Percentiles rank a stretch among this genome's conserved stretches.
Evolutionary conservation across 2,329 filamentous ascomycete species (phyloP).

Genomic region (Chaetomium globosum): DNA sequence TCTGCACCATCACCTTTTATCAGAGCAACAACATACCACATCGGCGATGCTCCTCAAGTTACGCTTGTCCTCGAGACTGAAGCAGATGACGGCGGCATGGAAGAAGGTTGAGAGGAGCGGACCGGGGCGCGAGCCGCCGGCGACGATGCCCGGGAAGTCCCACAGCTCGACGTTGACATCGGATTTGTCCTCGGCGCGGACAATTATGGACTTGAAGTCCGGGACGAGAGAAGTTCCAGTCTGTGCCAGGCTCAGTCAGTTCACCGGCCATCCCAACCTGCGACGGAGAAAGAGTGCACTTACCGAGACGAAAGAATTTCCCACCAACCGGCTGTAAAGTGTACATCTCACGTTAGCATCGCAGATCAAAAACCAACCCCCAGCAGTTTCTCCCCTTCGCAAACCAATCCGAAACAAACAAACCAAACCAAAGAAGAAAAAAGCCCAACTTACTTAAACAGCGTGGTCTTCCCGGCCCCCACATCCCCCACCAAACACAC

Average conservation of each 20-base stretch:
- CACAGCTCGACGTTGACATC: constrained; percentile 35
- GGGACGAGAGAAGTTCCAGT: constrained; percentile 16
- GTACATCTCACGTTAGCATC: constrained; percentile 12
- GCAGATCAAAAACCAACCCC: neutral
- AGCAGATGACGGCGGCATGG: constrained; percentile 46
- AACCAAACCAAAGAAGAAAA: too few relatives aligned
- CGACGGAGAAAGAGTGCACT: neutral
- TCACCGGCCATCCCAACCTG: neutral
- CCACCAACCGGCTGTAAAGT: constrained; percentile 20
- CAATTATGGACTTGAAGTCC: constrained; percentile 7
- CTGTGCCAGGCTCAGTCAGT: neutral
- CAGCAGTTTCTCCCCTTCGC: neutral
- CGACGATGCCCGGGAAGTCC: constrained; percentile 37
- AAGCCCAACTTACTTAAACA: constrained; percentile 32
- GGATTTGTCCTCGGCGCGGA: constrained; percentile 17
- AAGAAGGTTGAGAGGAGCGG: constrained; percentile 35
- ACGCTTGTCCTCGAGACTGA: constrained; percentile 40
- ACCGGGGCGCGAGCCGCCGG: constrained; percentile 13
- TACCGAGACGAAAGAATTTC: constrained; percentile 19
- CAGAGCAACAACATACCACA: constrained; percentile 35
- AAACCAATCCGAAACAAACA: neutral
- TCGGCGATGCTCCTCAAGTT: constrained; percentile 38
- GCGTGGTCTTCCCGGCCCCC: constrained; percentile 27
- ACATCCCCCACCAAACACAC: constrained; percentile 33
- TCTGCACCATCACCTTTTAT: neutral